Base-by-base conservation (phyloP, 2,329 filamentous ascomycete genomes). In the Madurella mycetomatis region DNA sequence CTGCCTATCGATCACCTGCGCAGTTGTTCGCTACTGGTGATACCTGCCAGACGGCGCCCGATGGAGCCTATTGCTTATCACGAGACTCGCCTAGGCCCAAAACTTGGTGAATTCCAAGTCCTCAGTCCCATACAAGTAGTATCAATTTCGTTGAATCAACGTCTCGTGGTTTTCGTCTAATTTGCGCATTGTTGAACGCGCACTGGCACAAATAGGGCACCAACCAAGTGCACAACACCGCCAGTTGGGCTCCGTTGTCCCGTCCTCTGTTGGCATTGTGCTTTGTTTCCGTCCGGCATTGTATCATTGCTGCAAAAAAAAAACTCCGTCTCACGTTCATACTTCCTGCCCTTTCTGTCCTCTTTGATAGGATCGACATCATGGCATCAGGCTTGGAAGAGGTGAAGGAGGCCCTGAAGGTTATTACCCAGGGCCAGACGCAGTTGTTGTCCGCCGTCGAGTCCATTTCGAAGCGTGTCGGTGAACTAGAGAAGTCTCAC, bases 401-500 rank as follows among this genome's bases (percentile, higher is more conserved):
- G 39, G 60, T 71, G 16, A 62, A 66, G 51, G 54, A 60, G 37
- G 63, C 65, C 15, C 52, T 72, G 55, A 64, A 66, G 55, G 62
- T 61, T 47, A 74, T 79, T 34, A 71, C 73, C 53, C 66, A 71
- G 52, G 70, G 68, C 15, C 76, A 78, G 58, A 60, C 68, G 11
- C 68, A 72, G 47, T 66, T 79, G 16, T 58, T 75, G 34, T 66
- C 69, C 18, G 71, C 71, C 4, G 63, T 78, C 25, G 69, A 76
- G 43, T 63, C 68, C n/a, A 58, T 77, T 12, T 66, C 69, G 37
- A 66, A 70, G 37, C 66, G 63, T 51, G 60, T 66, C 34, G 54
- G 51, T 30, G 54, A 62, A 43, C 47, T 65, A 37, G 64, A 64
- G 44, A 60, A 55, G 43, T 16, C 43, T 15, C 48, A 46, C 18